Base-by-base conservation (phyloP, 345 rosid genomes). In the Eucalyptus pumila region DNA sequence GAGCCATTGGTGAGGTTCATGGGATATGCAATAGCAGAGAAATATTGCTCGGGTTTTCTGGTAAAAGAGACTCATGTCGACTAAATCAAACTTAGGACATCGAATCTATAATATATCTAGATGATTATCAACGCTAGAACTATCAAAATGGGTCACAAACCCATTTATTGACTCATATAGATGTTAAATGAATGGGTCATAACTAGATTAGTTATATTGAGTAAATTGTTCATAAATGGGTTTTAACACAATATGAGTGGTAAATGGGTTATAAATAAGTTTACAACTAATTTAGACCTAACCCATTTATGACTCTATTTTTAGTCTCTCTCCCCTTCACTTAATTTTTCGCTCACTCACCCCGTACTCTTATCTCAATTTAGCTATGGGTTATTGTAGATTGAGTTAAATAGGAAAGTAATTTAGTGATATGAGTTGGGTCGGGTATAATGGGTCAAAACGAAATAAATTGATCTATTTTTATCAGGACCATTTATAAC, bases 401-500 rank as follows among this genome's bases (percentile, higher is more conserved):
- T 56, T 56, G 62, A 17, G 30, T 56, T 56, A 56, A 56, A 56
- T 9, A 56, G 10, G 6, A 24, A 56, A 56, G 12, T 56, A 17
- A 23, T 56, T 56, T 24, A 56, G 30, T 11, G 24, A 56, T 56
- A 56, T 23, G 62, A 56, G 14, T 56, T 56, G 12, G 13, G 3
- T 9, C 0, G 3, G 30, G 1, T 23, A 26, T 10, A 56, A 10
- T 56, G 3, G 0, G 1, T 56, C 3, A 56, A 56, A 56, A 56
- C 0, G 1, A 1, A 26, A 23, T 56, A 56, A 56, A 56, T 56
- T 2, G 30, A 24, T 24, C 27, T 56, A 56, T 56, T 56, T 56
- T 56, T 24, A 1, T 24, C 2, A 21, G 0, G 58, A 56, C 0
- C 30, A 56, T 56, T 56, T 56, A 56, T 56, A 2, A 56, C 62